Evolutionary conservation across 495 filamentous ascomycete genomes (phyloP), one percentile per base, ranked within the genome.

Genomic region (Penicillium lividum): DNA sequence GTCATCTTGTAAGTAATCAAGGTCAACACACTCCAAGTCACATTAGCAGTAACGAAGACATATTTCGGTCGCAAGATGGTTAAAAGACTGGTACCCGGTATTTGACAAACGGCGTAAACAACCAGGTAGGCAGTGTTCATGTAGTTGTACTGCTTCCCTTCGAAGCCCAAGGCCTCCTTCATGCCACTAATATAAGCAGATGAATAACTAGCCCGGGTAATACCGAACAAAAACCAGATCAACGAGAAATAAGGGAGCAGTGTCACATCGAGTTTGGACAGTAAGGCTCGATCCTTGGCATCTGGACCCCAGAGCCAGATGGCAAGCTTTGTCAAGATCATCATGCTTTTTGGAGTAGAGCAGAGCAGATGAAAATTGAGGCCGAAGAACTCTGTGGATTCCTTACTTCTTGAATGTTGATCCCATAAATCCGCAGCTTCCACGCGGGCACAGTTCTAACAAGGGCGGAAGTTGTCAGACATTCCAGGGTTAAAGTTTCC

Each of bases 151-250:
- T 72, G 67, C 38, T 73, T 75, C 1, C 73, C 70, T 30, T 73
- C 46, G 33, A 75, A 75, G 11, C 60, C 34, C 0, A 75, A 57
- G 0, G 66, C 73, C 55, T 73, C 70, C 33, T 69, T 68, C 70
- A 75, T 75, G 3, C 70, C 70, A 49, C 70, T 73, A 52, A 73
- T 73, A 53, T 75, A 75, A 2, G 73, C 73, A 9, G 70, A 68
- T 16, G 68, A 72, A 38, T 75, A 75, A 48, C 73, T 75, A 22
- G 73, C 60, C 27, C 73, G 62, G 1, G 70, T 76, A 22, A 76
- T 61, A 8, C 71, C 64, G 52, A 73, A 73, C 15, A 73, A 62
- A 53, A 73, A 73, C 71, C 71, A 73, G 34, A 73, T 67, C 9
- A 71, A 46, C 7, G 71, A 73, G 43, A 73, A 73, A 47, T 73